phyloP scores from a whole-genome alignment of 352 stramenopile genomes.

The Phytophthora podocarpi region DNA sequence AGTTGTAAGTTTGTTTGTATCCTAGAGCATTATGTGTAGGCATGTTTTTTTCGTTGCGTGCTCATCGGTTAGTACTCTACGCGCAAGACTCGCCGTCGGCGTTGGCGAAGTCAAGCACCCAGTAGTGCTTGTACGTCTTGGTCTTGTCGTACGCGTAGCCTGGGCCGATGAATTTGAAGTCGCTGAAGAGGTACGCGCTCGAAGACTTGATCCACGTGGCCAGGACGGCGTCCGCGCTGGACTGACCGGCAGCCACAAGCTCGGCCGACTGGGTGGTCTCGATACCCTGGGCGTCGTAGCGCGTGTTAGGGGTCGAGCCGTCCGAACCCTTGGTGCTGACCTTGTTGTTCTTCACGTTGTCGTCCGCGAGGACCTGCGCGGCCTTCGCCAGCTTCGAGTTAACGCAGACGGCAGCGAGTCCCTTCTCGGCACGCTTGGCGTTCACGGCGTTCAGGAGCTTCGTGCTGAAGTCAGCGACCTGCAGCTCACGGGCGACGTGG shows the following conservation, averaged over 20 bases:
- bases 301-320: conserved; percentile 34
- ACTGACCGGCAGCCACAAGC: conserved; percentile 47
- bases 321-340: conserved; percentile 37
- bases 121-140: conserved; percentile 38
- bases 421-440: conserved; percentile 39
- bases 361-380: conserved; percentile 26
- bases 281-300: conserved; percentile 31
- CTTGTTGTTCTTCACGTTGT: conserved; percentile 34
- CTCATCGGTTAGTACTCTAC: neutral
- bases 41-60: neutral
- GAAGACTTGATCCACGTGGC: conserved; percentile 47
- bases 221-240: conserved; percentile 31
- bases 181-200: conserved; percentile 38
- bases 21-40: no score
- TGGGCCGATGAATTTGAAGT: conserved; percentile 32
- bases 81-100: conserved; percentile 17
- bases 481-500: conserved; percentile 26
- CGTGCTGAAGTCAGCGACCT: conserved; percentile 43
- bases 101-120: conserved; percentile 36
- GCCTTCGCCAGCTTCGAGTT: conserved; percentile 39
- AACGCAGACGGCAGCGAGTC: conserved; percentile 39
- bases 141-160: conserved; percentile 33
- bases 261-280: conserved; percentile 27
- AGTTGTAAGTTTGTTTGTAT: neutral
- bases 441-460: conserved; percentile 44